Conservation (phyloP, 2,329 filamentous ascomycete species). For the Ascocoryne sarcoides region DNA sequence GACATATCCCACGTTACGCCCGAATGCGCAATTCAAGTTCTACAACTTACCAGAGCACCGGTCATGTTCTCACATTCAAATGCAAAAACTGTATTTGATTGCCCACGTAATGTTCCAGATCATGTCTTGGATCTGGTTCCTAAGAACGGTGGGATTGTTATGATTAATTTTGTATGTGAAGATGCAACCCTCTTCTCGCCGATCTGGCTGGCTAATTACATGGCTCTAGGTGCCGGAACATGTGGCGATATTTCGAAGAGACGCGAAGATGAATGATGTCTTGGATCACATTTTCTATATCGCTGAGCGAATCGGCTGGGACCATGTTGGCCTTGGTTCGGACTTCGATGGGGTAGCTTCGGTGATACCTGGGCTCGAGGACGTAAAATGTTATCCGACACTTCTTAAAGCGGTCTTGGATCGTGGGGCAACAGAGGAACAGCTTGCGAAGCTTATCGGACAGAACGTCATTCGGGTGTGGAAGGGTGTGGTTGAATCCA, state of each 20-base stretch:
- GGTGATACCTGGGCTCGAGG: conserved; percentile 41
- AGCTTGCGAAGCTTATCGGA: conserved; percentile 30
- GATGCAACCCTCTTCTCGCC: too few relatives aligned
- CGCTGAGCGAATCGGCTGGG: conserved; percentile 52
- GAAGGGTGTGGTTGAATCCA: conserved; percentile 18
- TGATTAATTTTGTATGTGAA: conserved; percentile 33
- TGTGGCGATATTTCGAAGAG: conserved; percentile 35
- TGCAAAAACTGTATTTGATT: too few relatives aligned
- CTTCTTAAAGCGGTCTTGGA: conserved; percentile 30
- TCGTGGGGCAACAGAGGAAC: conserved; percentile 32
- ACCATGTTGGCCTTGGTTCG: conserved; percentile 55
- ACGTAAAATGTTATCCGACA: conserved; percentile 41
- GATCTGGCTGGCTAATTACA: too few relatives aligned
- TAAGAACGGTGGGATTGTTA: conserved; percentile 49
- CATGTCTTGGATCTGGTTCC: too few relatives aligned
- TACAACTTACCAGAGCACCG: too few relatives aligned
- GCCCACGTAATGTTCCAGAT: too few relatives aligned
- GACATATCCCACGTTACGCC: too few relatives aligned
- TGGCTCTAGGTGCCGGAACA: too few relatives aligned
- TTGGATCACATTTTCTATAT: conserved; percentile 55
- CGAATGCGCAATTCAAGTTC: too few relatives aligned
- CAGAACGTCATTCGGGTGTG: conserved; percentile 33
- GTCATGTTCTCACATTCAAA: too few relatives aligned
- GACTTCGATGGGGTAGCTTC: conserved; percentile 52
- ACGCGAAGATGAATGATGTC: conserved; percentile 50